Base-by-base conservation (phyloP, 768 basidiomycete genomes). In the Termitomyces sp. region DNA sequence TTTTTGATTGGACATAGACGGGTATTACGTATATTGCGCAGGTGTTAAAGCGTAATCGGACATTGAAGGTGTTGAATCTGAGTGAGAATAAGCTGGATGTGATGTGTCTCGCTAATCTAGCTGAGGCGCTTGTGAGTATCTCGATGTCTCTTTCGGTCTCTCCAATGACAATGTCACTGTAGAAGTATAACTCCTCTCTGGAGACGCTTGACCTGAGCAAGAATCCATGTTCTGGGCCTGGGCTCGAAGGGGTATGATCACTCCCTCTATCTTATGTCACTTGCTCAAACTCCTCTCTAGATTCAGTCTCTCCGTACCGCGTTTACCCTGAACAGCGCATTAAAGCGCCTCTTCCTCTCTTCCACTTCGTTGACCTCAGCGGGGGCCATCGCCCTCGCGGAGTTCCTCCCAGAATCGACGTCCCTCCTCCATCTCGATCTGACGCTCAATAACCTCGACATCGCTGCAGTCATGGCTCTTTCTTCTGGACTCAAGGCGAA, bases 131-230 rank as follows among this genome's bases (percentile, higher is more conserved):
- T 70, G 94, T 95, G 58, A 65, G 87, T 76, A 50, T 40, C 23
- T 30, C 20, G 28, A 44, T 51, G 14, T 48, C 0, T 60, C 5
- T 26, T 23, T 61, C 20, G 20, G 20, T 16, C 20, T 18, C 33
- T 49, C 28, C 10, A 28, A 36, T 64, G 12, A 64, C 23, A 50
- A 20, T 9, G 5, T 41, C 51, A 16, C 7, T 18, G 0, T 61
- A 96, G 89, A 98, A 97, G 87, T 97, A 96, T 69, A 99, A 99
- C 67, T 84, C 90, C 2, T 85, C 86, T 55, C 76, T 99, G 23
- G 97, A 99, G 71, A 98, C 95, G 1, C 82, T 99, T 1, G 97
- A 99, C 71, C 71, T 99, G 52, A 91, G 87, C 69, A 86, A 88
- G 66, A 99, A 98, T 68, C 95, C 95, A 0, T 98, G 96, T 67